Evolutionary conservation across 176 grass and related monocot genomes (phyloP).

Genomic region (Elymus sibiricus): DNA sequence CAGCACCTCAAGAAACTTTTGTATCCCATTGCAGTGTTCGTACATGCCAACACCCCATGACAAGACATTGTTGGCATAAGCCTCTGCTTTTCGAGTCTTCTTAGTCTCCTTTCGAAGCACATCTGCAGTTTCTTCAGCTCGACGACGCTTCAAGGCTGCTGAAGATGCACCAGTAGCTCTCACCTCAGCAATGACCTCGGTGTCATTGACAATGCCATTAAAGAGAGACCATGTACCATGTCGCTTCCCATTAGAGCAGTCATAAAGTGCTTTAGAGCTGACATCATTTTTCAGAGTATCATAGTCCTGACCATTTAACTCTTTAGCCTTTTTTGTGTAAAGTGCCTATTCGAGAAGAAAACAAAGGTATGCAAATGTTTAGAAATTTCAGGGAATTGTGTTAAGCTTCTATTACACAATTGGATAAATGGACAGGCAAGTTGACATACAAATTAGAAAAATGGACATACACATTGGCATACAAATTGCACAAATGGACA

Average conservation of each 20-base stretch:
- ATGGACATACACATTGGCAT: too few relatives aligned
- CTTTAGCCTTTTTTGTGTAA: not conserved
- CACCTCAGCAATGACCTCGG: not conserved
- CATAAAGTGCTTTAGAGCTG: not conserved
- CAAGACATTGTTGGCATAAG: not conserved
- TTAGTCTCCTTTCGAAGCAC: not conserved
- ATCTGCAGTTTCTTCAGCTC: not conserved
- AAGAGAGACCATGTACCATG: not conserved
- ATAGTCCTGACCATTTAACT: not conserved
- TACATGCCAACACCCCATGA: not conserved
- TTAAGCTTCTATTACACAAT: too few relatives aligned
- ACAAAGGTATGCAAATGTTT: not conserved
- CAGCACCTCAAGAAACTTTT: not conserved
- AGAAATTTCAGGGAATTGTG: not conserved
- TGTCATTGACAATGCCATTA: not conserved
- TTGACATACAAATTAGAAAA: too few relatives aligned
- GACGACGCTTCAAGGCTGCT: not conserved
- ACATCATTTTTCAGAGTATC: not conserved
- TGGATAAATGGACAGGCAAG: too few relatives aligned
- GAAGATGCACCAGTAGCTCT: not conserved
- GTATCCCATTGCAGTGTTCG: not conserved
- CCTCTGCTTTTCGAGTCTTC: not conserved
- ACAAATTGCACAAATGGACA: too few relatives aligned
- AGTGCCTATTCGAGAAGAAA: not conserved
- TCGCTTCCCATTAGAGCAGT: not conserved